phyloP scores from a whole-genome alignment of 1,284 basidiomycete genomes.

The Apiotrichum gracile region DNA sequence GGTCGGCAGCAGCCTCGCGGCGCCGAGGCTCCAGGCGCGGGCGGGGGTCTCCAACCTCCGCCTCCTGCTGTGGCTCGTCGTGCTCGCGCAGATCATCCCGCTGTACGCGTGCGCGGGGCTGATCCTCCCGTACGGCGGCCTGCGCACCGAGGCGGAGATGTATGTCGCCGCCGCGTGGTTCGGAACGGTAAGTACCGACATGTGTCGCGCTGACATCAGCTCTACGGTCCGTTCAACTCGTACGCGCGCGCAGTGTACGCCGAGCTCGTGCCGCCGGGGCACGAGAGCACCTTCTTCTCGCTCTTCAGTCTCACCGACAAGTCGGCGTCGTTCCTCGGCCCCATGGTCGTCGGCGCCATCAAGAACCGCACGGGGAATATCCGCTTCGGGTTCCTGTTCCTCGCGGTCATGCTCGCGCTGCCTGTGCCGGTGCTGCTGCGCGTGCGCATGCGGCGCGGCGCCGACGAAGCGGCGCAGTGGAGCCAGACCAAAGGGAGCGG shows the following conservation, averaged over 20 bases:
- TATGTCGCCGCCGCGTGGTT: conserved; percentile 74
- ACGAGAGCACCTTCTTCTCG: conserved; percentile 53
- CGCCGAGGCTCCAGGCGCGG: conserved; percentile 40
- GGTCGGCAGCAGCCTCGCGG: conserved; percentile 41
- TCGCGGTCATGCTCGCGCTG: conserved; percentile 68
- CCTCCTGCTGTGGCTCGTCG: conserved; percentile 62
- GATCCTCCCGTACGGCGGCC: conserved; percentile 57
- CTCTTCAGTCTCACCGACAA: conserved; percentile 84
- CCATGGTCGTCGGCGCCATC: conserved; percentile 75
- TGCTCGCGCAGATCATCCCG: conserved; percentile 64
- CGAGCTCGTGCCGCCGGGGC: conserved; percentile 44
- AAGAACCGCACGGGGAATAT: conserved; percentile 82
- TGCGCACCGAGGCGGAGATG: conserved; percentile 76
- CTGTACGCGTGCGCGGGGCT: conserved; percentile 77
- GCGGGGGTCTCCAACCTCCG: conserved; percentile 61
- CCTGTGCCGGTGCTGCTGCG: conserved; percentile 67
- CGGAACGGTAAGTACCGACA: conserved; percentile 50
- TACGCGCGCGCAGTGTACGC: conserved; percentile 45
- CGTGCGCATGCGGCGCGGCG: conserved; percentile 64
- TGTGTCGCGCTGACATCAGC: conserved; percentile 40
- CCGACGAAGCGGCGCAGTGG: conserved; percentile 53
- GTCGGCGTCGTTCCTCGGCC: conserved; percentile 81
- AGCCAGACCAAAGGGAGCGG: neutral
- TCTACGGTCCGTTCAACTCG: conserved; percentile 45
- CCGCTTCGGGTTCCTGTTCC: conserved; percentile 80